phyloP scores from a whole-genome alignment of 495 filamentous ascomycete species.

The Podospora tetraspora region DNA sequence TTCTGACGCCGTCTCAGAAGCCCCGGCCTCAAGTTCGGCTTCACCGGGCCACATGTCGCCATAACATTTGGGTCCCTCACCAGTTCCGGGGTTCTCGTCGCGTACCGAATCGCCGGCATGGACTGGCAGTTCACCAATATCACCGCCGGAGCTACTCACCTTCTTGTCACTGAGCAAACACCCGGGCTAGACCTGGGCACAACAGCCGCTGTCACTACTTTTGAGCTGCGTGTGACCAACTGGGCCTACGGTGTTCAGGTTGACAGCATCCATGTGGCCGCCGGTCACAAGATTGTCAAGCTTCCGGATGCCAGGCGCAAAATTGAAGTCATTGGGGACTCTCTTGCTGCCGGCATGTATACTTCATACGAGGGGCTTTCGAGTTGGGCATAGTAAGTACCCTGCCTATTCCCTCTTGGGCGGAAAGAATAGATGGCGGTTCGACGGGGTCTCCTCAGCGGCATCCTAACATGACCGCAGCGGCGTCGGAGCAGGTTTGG shows the following conservation, averaged over 20 bases:
- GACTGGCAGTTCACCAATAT: slow-evolving; percentile 68
- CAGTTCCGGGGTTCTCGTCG: slow-evolving; percentile 50
- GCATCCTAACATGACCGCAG: slow-evolving; percentile 12
- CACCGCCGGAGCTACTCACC: slow-evolving; percentile 54
- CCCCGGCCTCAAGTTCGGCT: slow-evolving; percentile 59
- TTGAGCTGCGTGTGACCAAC: slow-evolving; percentile 58
- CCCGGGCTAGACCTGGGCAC: slow-evolving; percentile 37
- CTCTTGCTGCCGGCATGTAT: slow-evolving; percentile 53
- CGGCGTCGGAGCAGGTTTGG: slow-evolving; percentile 54
- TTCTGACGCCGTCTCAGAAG: slow-evolving; percentile 32
- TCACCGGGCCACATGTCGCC: slow-evolving; percentile 58
- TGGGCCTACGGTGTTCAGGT: slow-evolving; percentile 65
- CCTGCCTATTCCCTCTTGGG: too few relatives aligned
- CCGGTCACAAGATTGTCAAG: slow-evolving; percentile 45
- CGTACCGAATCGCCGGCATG: slow-evolving; percentile 56
- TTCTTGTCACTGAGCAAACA: slow-evolving; percentile 47
- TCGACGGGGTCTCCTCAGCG: too few relatives aligned
- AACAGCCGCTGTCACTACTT: slow-evolving; percentile 40
- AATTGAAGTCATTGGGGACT: slow-evolving; percentile 65
- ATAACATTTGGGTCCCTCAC: slow-evolving; percentile 59
- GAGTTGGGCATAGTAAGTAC: slow-evolving; percentile 50
- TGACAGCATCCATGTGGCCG: slow-evolving; percentile 47
- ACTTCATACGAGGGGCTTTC: slow-evolving; percentile 60
- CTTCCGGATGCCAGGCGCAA: slow-evolving; percentile 46
- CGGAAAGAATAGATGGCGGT: too few relatives aligned